phyloP scores from a whole-genome alignment of 768 basidiomycete genomes.

The Mycena latifolia region DNA sequence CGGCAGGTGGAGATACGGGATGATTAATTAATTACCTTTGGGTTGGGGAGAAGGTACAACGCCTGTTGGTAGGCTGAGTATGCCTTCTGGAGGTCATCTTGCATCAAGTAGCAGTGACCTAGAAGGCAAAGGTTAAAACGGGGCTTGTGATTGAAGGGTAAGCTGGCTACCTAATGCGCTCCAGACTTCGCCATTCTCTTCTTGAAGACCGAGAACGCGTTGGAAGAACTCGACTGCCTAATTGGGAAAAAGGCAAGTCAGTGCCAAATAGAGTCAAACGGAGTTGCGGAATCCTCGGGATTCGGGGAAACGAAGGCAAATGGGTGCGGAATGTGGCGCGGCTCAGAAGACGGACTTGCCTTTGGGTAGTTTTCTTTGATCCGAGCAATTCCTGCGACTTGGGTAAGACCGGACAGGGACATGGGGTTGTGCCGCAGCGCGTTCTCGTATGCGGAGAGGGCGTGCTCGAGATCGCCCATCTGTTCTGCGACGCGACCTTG shows the following conservation, averaged over 20 bases:
- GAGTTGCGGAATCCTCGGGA: conserved; percentile 37
- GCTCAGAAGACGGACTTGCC: conserved; percentile 61
- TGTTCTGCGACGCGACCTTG: conserved; percentile 95
- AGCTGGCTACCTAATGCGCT: conserved; percentile 83
- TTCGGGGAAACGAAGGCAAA: conserved; percentile 24
- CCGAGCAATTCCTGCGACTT: conserved; percentile 96
- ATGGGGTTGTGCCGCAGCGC: conserved; percentile 95
- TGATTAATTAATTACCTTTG: conserved; percentile 71
- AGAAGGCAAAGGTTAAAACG: conserved; percentile 27
- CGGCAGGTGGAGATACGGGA: conserved; percentile 23
- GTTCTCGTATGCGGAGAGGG: conserved; percentile 93
- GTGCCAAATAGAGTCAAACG: conserved; percentile 43
- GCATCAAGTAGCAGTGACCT: conserved; percentile 99
- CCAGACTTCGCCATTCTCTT: conserved; percentile 99
- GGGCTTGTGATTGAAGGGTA: conserved; percentile 21
- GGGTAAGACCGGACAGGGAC: conserved; percentile 90
- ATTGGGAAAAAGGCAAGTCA: conserved; percentile 40
- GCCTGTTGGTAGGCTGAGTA: conserved; percentile 99
- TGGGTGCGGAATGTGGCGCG: conserved; percentile 34
- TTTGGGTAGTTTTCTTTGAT: conserved; percentile 98
- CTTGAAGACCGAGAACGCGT: conserved; percentile 88
- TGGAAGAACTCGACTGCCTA: conserved; percentile 98
- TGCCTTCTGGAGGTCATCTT: conserved; percentile 98
- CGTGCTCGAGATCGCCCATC: conserved; percentile 94
- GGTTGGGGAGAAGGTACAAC: conserved; percentile 93